Evolutionary conservation across 495 filamentous ascomycete genomes (phyloP).

Genomic region (Trichoderma gamsii): DNA sequence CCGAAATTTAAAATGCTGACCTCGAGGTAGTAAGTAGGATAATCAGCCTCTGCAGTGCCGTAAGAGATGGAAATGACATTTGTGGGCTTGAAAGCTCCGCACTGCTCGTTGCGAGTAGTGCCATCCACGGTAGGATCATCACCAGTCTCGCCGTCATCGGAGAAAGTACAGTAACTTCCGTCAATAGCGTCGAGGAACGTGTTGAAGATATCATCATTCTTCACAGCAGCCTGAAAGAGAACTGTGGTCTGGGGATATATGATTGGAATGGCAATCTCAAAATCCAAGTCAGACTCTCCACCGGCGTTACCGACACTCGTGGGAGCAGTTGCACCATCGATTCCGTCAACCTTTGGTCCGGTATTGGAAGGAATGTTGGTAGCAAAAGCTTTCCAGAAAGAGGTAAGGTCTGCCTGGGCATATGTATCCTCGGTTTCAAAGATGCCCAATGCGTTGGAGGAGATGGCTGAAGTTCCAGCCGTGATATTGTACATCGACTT

Average conservation of each 20-base stretch:
- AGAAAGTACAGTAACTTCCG: conserved; percentile 51
- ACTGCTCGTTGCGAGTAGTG: conserved; percentile 53
- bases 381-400: not conserved
- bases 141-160: conserved; percentile 33
- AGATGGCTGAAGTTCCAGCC: conserved; percentile 1
- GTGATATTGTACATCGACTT: conserved; percentile 7
- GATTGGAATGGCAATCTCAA: conserved; percentile 32
- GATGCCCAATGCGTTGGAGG: not conserved
- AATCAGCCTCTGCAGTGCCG: conserved; percentile 23
- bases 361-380: not conserved
- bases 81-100: conserved; percentile 40
- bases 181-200: conserved; percentile 42
- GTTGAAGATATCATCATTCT: conserved; percentile 27
- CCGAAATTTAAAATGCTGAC: not conserved
- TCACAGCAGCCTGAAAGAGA: conserved; percentile 44
- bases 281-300: conserved; percentile 30
- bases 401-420: not conserved
- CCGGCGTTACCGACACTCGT: conserved; percentile 22
- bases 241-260: conserved; percentile 55
- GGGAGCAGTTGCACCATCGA: conserved; percentile 22
- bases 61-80: conserved; percentile 33
- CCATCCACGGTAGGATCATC: conserved; percentile 39
- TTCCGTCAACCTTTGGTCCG: conserved; percentile 4
- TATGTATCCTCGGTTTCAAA: not conserved
- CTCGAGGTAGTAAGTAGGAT: conserved; percentile 1